phyloP scores from a whole-genome alignment of 768 basidiomycete genomes.

The Clathrus columnatus region DNA sequence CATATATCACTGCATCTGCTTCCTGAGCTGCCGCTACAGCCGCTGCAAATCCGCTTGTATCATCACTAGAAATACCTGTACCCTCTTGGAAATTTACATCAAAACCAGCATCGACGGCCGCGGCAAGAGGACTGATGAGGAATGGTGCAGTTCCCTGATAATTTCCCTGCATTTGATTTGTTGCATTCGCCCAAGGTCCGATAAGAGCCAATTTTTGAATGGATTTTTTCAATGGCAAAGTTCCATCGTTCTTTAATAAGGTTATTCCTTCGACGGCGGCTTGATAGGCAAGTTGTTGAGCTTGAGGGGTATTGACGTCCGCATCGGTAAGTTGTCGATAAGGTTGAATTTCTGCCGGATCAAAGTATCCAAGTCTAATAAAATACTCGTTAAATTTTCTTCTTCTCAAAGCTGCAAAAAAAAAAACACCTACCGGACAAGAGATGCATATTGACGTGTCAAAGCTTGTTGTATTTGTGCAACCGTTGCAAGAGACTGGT shows the following conservation, averaged over 20 bases:
- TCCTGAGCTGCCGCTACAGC: slow-evolving; percentile 40
- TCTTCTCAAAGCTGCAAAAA: neutral
- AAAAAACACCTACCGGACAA: slow-evolving; percentile 34
- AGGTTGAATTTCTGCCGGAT: slow-evolving; percentile 40
- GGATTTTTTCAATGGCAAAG: slow-evolving; percentile 39
- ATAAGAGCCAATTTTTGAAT: slow-evolving; percentile 47
- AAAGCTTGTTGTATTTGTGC: slow-evolving; percentile 36
- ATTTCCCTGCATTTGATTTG: slow-evolving; percentile 48
- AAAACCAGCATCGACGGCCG: slow-evolving; percentile 39
- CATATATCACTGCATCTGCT: slow-evolving; percentile 43
- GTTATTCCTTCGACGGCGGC: slow-evolving; percentile 48
- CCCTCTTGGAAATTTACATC: slow-evolving; percentile 35
- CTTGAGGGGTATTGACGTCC: slow-evolving; percentile 38
- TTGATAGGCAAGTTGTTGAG: slow-evolving; percentile 40
- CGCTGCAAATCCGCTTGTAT: slow-evolving; percentile 38
- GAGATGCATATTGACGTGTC: slow-evolving; percentile 41
- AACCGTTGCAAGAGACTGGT: slow-evolving; percentile 38
- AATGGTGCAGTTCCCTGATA: slow-evolving; percentile 47
- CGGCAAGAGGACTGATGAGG: slow-evolving; percentile 45
- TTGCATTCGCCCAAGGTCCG: slow-evolving; percentile 52
- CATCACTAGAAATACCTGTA: slow-evolving; percentile 31
- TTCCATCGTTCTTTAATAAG: slow-evolving; percentile 56
- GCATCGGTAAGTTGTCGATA: slow-evolving; percentile 41
- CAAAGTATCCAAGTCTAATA: slow-evolving; percentile 49
- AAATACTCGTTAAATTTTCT: neutral